Base-by-base conservation (phyloP, 2,329 filamentous ascomycete species). In the Cordyceps pruinosa region DNA sequence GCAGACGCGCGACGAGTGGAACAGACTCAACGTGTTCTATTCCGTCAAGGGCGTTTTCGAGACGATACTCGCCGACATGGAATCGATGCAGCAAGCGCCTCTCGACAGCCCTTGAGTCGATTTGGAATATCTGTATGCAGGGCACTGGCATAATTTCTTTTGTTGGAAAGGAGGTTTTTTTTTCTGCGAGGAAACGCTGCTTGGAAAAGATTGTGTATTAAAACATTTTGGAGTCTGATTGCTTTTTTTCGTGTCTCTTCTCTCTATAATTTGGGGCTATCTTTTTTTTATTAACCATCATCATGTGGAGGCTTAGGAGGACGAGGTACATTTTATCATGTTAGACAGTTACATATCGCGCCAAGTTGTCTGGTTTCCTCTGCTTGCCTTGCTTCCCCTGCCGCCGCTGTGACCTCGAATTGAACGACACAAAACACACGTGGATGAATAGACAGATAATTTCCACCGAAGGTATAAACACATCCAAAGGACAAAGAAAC, bases 1-100 rank as follows among this genome's bases (percentile, higher is more conserved):
- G 94, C 80, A 79, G 60, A 82, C 81, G 59, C 82, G 91, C 50
- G 80, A 84, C 48, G 86, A 95, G 66, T 94, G 89, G 83, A 94
- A 99, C 72, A 84, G 94, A 44, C 86, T 85, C 65, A 79, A 80
- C 64, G 91, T 96, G 15, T 78, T 86, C 15, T 75, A 74, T 46
- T 74, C 78, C 37, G 79, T 95, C 37, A 77, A 77, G 42, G 76
- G 80, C 17, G 83, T 88, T 5, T 96, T 96, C 70, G 92, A 95
- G 64, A 83, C 85, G 30, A 84, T 84, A 13, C 85, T 90, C 58
- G 66, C 72, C 25, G 88, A 92, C 67, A 89, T 92, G 59, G 81
- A 85, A 66, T 68, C 72, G 28, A 72, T 75, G 55, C 79, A 82
- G 65, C 73, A 48, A 34, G 56, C 41, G 21, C 25, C 44, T 8